Evolutionary conservation across 202 grass and related monocot genomes (phyloP).

Genomic region (Setaria viridis): DNA sequence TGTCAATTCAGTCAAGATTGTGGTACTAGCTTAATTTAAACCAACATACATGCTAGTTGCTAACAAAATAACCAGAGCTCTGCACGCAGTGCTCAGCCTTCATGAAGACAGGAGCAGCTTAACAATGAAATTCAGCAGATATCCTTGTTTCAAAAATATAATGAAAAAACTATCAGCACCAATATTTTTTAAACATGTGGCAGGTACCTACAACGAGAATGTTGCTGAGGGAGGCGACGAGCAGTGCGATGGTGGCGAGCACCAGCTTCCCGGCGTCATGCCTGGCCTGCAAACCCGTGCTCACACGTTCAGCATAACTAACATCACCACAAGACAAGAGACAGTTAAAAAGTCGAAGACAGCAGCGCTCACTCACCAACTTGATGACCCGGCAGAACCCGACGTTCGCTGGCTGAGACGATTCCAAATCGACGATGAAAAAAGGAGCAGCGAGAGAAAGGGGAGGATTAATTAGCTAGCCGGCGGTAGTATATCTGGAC

Average conservation of each 20-base stretch:
- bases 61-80: background rate
- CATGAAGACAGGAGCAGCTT: background rate
- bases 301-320: constrained; percentile 18
- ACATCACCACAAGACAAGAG: background rate
- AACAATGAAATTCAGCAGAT: background rate
- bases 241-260: constrained; percentile 77
- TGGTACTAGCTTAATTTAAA: constrained; percentile 4
- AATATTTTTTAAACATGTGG: constrained; percentile 10
- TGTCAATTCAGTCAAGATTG: constrained; percentile 8
- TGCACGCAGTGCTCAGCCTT: background rate
- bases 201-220: constrained; percentile 85
- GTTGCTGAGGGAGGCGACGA: constrained; percentile 84
- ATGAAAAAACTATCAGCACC: background rate
- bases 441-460: background rate
- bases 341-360: background rate
- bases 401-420: constrained; percentile 73
- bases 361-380: constrained; percentile 72
- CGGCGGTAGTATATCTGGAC: background rate
- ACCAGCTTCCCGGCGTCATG: constrained; percentile 75
- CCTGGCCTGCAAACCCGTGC: constrained; percentile 69
- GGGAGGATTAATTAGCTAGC: background rate
- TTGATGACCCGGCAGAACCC: constrained; percentile 82
- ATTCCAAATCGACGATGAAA: background rate
- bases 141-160: background rate
- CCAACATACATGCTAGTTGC: background rate